phyloP scores from a whole-genome alignment of 768 basidiomycete species.

The Boletus subcaerulescens region DNA sequence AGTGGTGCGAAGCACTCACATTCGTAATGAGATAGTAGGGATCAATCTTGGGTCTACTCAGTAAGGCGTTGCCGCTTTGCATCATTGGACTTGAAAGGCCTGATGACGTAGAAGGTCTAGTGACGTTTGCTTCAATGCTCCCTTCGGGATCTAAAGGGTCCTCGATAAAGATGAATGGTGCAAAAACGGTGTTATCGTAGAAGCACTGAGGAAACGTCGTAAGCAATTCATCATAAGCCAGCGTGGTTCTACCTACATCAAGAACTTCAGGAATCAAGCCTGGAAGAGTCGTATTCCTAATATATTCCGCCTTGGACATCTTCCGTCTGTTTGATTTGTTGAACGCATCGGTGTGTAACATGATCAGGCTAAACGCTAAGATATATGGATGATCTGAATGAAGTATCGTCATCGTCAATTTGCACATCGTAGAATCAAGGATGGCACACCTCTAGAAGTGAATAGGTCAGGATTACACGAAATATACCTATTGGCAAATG shows the following conservation, averaged over 20 bases:
- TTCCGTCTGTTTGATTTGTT: constrained; percentile 97
- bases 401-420: background rate
- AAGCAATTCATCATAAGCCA: background rate
- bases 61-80: constrained; percentile 35
- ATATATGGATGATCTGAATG: constrained; percentile 87
- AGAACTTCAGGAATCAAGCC: constrained; percentile 81
- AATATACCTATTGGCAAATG: constrained; percentile 83
- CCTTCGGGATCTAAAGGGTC: constrained; percentile 75
- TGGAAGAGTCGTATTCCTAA: constrained; percentile 87
- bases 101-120: constrained; percentile 39
- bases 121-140: constrained; percentile 37
- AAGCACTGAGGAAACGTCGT: constrained; percentile 59
- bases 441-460: constrained; percentile 60
- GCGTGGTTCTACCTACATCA: constrained; percentile 54
- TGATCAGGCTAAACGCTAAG: constrained; percentile 94
- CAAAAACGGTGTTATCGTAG: constrained; percentile 95
- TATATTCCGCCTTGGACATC: constrained; percentile 94
- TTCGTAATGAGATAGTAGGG: constrained; percentile 88
- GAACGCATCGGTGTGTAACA: constrained; percentile 98
- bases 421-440: background rate
- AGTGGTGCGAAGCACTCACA: constrained; percentile 39
- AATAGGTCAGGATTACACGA: constrained; percentile 83
- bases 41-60: constrained; percentile 74
- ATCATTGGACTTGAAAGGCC: constrained; percentile 29
- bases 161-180: constrained; percentile 95